Evolutionary conservation across 306 rosid genomes (phyloP).

Genomic region (Geum urbanum): DNA sequence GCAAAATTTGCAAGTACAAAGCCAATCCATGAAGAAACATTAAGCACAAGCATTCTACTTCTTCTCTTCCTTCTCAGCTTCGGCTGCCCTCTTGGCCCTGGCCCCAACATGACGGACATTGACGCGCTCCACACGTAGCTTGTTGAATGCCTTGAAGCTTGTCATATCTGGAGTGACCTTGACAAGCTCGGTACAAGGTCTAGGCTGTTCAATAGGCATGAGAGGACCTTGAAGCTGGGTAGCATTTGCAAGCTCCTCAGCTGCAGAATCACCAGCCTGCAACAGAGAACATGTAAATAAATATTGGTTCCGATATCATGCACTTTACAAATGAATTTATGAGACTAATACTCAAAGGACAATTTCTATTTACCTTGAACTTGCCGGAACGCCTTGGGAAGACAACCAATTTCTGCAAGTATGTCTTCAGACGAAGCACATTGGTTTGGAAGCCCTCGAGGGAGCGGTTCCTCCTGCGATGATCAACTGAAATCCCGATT

Average conservation of each 20-base stretch:
- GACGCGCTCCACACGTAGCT: constrained; percentile 44
- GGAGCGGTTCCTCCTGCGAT: constrained; percentile 47
- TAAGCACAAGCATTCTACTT: constrained; percentile 21
- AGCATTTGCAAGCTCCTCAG: constrained; percentile 53
- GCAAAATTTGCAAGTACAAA: neutral
- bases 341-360: neutral
- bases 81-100: constrained; percentile 52
- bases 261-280: constrained; percentile 58
- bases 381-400: constrained; percentile 56
- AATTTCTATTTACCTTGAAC: constrained; percentile 33
- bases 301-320: neutral
- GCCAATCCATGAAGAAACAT: neutral
- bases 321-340: neutral
- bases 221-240: constrained; percentile 54
- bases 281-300: neutral
- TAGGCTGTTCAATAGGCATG: constrained; percentile 40
- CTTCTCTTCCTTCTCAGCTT: constrained; percentile 67
- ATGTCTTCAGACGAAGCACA: constrained; percentile 56
- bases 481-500: constrained; percentile 55
- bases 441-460: constrained; percentile 53
- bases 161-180: constrained; percentile 48
- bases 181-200: constrained; percentile 48
- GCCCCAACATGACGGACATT: constrained; percentile 43
- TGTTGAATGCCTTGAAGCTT: constrained; percentile 50
- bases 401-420: constrained; percentile 56